Evolutionary conservation across 768 basidiomycete species (phyloP).

Genomic region (Tulasnella sp.): DNA sequence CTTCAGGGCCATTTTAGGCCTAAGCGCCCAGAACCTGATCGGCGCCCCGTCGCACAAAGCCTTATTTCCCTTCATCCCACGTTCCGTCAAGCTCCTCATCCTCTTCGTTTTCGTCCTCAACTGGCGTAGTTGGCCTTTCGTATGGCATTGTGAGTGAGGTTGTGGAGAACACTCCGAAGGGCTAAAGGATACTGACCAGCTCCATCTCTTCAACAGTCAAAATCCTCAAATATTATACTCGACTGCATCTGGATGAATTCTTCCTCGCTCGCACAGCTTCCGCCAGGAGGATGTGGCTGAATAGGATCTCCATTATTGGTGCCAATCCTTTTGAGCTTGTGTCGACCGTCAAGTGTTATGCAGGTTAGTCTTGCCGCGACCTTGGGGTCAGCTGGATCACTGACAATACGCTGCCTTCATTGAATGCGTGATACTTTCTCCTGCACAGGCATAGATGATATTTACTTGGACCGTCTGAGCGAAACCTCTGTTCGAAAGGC

Average conservation of each 20-base stretch:
- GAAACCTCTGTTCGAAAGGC: constrained; percentile 68
- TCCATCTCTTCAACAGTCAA: not conserved
- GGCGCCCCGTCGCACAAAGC: too few species aligned
- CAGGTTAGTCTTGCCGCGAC: constrained; percentile 38
- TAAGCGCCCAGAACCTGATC: too few species aligned
- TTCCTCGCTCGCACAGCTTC: not conserved
- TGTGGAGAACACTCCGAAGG: too few species aligned
- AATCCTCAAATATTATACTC: not conserved
- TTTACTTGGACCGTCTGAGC: constrained; percentile 69
- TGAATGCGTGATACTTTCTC: constrained; percentile 29
- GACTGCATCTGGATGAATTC: not conserved
- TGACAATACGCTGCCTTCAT: not conserved
- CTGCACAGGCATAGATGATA: constrained; percentile 48
- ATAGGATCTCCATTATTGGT: constrained; percentile 37
- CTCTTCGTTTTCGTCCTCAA: constrained; percentile 44
- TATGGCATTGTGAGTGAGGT: constrained; percentile 52
- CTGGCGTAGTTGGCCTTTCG: constrained; percentile 48
- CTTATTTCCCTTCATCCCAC: constrained; percentile 12
- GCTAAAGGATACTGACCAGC: too few species aligned
- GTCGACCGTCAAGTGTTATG: constrained; percentile 38
- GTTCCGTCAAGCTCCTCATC: constrained; percentile 34
- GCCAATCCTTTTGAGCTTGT: constrained; percentile 42
- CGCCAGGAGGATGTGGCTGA: constrained; percentile 2
- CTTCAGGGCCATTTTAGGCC: too few species aligned
- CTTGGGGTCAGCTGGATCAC: too few species aligned